phyloP scores from a whole-genome alignment of 1,139 yeast species.

The Scheffersomyces titani region DNA sequence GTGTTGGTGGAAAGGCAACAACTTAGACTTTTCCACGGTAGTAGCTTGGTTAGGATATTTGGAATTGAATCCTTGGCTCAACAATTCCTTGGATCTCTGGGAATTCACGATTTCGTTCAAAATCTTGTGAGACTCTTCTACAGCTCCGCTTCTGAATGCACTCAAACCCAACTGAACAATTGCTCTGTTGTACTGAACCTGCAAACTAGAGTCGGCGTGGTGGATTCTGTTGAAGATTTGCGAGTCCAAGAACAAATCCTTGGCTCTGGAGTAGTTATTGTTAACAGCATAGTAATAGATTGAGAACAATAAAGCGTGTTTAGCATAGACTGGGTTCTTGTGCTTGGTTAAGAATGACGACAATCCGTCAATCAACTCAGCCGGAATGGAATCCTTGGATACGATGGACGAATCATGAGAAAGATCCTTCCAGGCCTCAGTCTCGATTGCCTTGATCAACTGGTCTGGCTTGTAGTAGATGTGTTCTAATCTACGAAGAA shows the following conservation, averaged over 20 bases:
- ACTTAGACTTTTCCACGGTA: slow-evolving; percentile 71
- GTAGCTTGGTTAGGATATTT: slow-evolving; percentile 59
- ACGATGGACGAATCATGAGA: slow-evolving; percentile 33
- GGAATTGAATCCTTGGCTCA: slow-evolving; percentile 90
- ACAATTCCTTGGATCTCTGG: slow-evolving; percentile 83
- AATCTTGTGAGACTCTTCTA: slow-evolving; percentile 84
- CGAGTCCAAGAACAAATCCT: slow-evolving; percentile 83
- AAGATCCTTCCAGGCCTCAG: slow-evolving; percentile 64
- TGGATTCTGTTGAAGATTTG: slow-evolving; percentile 83
- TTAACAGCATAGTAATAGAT: slow-evolving; percentile 91
- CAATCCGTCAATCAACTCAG: slow-evolving; percentile 61
- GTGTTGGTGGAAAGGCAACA: slow-evolving; percentile 98
- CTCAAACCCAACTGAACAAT: slow-evolving; percentile 93
- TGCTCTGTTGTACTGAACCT: slow-evolving; percentile 92
- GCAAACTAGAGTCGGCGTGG: slow-evolving; percentile 80
- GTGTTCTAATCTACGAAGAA: slow-evolving; percentile 87
- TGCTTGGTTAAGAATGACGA: slow-evolving; percentile 68
- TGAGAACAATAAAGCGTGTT: slow-evolving; percentile 81
- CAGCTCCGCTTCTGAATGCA: slow-evolving; percentile 89
- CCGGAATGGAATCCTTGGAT: slow-evolving; percentile 32
- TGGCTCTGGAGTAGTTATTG: slow-evolving; percentile 78
- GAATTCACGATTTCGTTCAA: slow-evolving; percentile 88
- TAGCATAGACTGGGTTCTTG: slow-evolving; percentile 66
- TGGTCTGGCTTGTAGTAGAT: slow-evolving; percentile 88
- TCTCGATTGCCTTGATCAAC: slow-evolving; percentile 70